phyloP scores from a whole-genome alignment of 768 basidiomycete species.

The Lactarius hengduanensis region DNA sequence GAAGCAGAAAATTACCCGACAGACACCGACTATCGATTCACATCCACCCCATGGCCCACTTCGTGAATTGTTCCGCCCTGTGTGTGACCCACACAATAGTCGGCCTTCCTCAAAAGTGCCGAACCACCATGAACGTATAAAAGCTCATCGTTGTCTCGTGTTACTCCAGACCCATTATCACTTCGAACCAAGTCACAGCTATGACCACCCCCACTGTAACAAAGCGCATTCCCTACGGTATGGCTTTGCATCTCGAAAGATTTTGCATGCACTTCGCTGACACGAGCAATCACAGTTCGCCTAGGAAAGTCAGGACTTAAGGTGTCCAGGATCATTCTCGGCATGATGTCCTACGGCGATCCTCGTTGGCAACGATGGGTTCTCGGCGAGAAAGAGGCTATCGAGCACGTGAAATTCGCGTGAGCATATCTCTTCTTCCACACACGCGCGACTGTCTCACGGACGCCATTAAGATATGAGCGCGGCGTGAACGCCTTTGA shows the following conservation, averaged over 20 bases:
- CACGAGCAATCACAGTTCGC: conserved; percentile 27
- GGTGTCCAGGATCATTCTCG: conserved; percentile 64
- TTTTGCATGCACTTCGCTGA: not conserved
- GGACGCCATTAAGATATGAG: conserved; percentile 41
- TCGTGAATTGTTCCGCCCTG: not conserved
- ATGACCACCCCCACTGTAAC: conserved; percentile 18
- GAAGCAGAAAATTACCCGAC: not conserved
- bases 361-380: conserved; percentile 36
- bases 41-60: not conserved
- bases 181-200: not conserved
- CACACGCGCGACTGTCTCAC: conserved; percentile 21
- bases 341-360: conserved; percentile 57
- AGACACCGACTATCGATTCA: not conserved
- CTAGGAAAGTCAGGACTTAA: conserved; percentile 55
- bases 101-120: not conserved
- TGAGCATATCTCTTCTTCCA: conserved; percentile 30
- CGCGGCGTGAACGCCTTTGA: conserved; percentile 65
- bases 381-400: conserved; percentile 33
- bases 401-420: conserved; percentile 30
- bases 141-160: not conserved
- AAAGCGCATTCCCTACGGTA: conserved; percentile 20
- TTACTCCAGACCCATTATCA: not conserved
- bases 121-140: not conserved
- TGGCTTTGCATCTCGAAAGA: not conserved
- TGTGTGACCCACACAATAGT: not conserved